Evolutionary conservation across 1,139 yeast genomes (phyloP).

Genomic region (Kodamaea ohmeri): DNA sequence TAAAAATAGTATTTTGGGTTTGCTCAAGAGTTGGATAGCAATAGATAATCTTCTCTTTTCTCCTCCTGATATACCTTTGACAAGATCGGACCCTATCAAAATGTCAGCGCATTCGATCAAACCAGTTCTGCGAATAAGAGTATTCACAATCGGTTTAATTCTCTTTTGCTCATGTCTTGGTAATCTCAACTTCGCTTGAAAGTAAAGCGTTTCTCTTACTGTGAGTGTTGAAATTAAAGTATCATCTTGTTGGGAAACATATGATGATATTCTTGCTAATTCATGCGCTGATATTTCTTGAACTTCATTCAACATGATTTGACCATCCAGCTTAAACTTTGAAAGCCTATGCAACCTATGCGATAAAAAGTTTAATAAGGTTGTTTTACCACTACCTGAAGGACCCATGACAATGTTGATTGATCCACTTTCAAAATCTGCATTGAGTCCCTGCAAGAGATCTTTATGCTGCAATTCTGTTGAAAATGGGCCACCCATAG

Average conservation of each 20-base stretch:
- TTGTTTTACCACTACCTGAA: constrained; percentile 83
- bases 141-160: constrained; percentile 43
- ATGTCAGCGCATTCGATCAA: constrained; percentile 76
- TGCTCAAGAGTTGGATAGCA: constrained; percentile 70
- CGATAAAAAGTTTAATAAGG: constrained; percentile 64
- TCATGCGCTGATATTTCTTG: constrained; percentile 40
- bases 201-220: constrained; percentile 70
- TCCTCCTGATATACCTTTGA: constrained; percentile 84
- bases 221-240: constrained; percentile 68
- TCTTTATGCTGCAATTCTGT: constrained; percentile 7
- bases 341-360: constrained; percentile 54
- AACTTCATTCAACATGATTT: constrained; percentile 23
- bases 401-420: constrained; percentile 90
- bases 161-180: constrained; percentile 31
- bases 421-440: constrained; percentile 55
- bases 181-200: constrained; percentile 68
- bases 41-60: constrained; percentile 81
- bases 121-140: constrained; percentile 64
- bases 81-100: constrained; percentile 65
- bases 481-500: constrained; percentile 1
- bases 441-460: constrained; percentile 52
- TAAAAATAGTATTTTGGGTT: constrained; percentile 66
- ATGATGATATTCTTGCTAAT: constrained; percentile 54
- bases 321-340: constrained; percentile 24
- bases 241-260: constrained; percentile 79